These are phyloP conservation scores for Abrus pulchellus DNA, from an alignment of 306 rosid species.

Conservation along the genomic window DNA sequence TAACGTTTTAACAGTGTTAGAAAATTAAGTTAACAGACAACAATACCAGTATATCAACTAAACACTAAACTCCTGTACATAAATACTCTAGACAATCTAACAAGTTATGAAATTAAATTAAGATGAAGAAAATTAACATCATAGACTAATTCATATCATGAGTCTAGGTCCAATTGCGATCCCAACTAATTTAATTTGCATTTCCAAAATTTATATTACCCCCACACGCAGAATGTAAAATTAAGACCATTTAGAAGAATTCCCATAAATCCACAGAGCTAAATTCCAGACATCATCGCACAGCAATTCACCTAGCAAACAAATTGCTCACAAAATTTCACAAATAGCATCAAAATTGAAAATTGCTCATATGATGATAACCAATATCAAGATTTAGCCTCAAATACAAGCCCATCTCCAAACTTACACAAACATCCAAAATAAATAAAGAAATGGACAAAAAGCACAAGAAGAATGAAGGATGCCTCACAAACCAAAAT, in stretches of 20 bases:
- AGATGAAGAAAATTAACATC: neutral
- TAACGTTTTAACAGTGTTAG: neutral
- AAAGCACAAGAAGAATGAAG: conserved; percentile 1
- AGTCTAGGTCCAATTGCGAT: too few relatives aligned
- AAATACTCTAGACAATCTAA: conserved; percentile 2
- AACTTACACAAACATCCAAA: conserved; percentile 13
- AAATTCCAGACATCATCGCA: neutral
- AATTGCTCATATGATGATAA: neutral
- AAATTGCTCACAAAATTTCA: conserved; percentile 21
- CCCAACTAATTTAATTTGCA: neutral
- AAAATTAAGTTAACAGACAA: neutral
- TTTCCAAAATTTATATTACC: neutral
- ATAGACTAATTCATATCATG: neutral
- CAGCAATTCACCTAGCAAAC: neutral
- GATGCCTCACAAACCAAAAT: conserved; percentile 1
- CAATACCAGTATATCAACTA: conserved; percentile 3
- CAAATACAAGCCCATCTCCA: conserved; percentile 21
- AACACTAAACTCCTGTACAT: neutral
- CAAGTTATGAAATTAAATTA: conserved; percentile 4
- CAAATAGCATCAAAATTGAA: neutral
- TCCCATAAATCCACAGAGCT: neutral
- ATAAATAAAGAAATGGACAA: neutral
- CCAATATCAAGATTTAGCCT: neutral
- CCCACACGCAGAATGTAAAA: neutral
- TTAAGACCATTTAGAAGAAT: neutral